A percentile compares a stretch with the other conserved stretches of the same genome.
Evolutionary conservation across 352 stramenopile genomes (phyloP).

Genomic region (Pythium folliculosum): DNA sequence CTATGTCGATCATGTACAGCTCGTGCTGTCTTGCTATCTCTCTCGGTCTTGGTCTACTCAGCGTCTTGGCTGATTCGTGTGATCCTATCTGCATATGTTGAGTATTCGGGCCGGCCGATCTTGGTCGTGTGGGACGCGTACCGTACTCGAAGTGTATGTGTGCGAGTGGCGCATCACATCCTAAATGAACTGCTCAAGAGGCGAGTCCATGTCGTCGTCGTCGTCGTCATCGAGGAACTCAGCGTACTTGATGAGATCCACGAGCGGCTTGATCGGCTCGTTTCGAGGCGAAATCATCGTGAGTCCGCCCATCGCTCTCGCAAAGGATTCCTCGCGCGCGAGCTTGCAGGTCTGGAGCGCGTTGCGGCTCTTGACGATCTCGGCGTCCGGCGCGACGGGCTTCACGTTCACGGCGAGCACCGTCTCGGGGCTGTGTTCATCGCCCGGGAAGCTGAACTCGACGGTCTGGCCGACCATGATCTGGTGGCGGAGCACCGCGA

Average conservation of each 20-base stretch:
- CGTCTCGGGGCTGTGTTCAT: slow-evolving; percentile 29
- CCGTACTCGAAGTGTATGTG: too few relatives aligned
- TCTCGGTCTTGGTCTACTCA: too few relatives aligned
- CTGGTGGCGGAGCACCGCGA: slow-evolving; percentile 41
- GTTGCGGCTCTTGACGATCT: slow-evolving; percentile 71
- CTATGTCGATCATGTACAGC: too few relatives aligned
- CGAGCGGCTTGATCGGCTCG: slow-evolving; percentile 72
- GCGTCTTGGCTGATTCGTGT: too few relatives aligned
- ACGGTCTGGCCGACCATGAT: slow-evolving; percentile 69
- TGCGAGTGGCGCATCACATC: not conserved
- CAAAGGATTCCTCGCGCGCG: slow-evolving; percentile 71
- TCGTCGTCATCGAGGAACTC: slow-evolving; percentile 67
- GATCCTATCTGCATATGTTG: not conserved
- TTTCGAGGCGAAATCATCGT: slow-evolving; percentile 80
- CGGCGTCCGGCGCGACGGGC: slow-evolving; percentile 57
- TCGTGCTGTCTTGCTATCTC: too few relatives aligned
- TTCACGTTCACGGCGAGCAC: slow-evolving; percentile 59
- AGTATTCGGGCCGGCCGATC: not conserved
- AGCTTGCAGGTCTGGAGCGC: slow-evolving; percentile 76
- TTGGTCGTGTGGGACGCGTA: not conserved
- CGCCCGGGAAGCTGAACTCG: slow-evolving; percentile 57
- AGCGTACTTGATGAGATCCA: slow-evolving; percentile 86
- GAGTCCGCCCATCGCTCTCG: slow-evolving; percentile 70
- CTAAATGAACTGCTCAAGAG: slow-evolving; percentile 66
- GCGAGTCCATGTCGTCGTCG: slow-evolving; percentile 37